Evolutionary conservation across 2,329 filamentous ascomycete species (phyloP).

Genomic region (Aaosphaeria pasadenensis): DNA sequence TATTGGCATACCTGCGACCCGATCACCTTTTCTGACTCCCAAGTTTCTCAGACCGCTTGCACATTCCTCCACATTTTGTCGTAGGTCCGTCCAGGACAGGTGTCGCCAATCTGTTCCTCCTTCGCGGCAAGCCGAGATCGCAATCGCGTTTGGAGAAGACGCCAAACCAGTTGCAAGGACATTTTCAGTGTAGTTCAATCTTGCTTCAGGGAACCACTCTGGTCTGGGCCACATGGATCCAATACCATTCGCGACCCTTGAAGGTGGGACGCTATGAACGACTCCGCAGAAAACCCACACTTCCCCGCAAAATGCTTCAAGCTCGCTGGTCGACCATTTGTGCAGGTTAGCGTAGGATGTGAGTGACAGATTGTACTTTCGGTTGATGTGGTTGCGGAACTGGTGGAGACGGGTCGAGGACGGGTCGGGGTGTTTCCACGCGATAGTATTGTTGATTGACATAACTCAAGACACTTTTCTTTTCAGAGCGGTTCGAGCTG

Average conservation of each 20-base stretch:
- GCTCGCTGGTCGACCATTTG: background rate
- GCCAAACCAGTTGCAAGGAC: background rate
- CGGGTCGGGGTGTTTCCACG: background rate
- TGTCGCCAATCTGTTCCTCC: background rate
- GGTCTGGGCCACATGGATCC: background rate
- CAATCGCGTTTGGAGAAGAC: background rate
- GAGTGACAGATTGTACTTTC: background rate
- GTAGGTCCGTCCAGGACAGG: background rate
- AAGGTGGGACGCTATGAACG: background rate
- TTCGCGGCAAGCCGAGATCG: background rate
- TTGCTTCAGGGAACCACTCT: background rate
- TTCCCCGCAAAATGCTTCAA: background rate
- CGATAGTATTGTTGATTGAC: too few relatives aligned
- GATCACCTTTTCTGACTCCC: background rate
- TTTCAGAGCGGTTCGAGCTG: too few relatives aligned
- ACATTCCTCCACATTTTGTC: background rate
- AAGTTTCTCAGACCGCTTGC: background rate
- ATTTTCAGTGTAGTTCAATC: background rate
- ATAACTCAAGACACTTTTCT: too few relatives aligned
- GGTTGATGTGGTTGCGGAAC: background rate
- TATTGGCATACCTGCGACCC: background rate
- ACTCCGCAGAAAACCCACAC: background rate
- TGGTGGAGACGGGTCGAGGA: background rate
- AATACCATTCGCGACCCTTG: background rate
- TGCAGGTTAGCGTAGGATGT: background rate